These are phyloP conservation scores for Ceratocystis diversiconidia DNA, from an alignment of 2,329 filamentous ascomycete species.

Conservation along the genomic window DNA sequence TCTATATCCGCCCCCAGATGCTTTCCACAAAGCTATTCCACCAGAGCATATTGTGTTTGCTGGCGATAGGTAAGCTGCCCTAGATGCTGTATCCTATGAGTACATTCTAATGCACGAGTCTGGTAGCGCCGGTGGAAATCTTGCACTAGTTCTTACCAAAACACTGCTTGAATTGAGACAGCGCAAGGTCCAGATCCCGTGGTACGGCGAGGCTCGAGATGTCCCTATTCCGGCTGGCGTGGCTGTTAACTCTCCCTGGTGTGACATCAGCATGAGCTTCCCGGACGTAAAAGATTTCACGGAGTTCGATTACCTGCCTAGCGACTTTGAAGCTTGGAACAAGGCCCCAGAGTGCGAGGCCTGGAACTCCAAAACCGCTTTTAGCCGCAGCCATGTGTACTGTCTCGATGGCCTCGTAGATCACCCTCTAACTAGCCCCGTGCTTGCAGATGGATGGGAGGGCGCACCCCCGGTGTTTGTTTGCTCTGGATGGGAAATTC, in stretches of 20 bases:
- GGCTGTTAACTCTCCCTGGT: slow-evolving; percentile 52
- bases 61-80: slow-evolving; percentile 44
- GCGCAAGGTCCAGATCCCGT: slow-evolving; percentile 35
- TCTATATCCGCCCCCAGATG: slow-evolving; percentile 54
- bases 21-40: slow-evolving; percentile 50
- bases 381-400: slow-evolving; percentile 41
- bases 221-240: slow-evolving; percentile 54
- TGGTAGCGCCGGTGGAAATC: slow-evolving; percentile 55
- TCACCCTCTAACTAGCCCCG: slow-evolving; percentile 55
- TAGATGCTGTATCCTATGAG: background rate
- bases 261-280: slow-evolving; percentile 50
- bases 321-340: slow-evolving; percentile 14
- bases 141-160: slow-evolving; percentile 52
- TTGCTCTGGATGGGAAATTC: slow-evolving; percentile 54
- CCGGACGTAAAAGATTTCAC: slow-evolving; percentile 22
- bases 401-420: slow-evolving; percentile 37
- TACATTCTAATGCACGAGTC: background rate
- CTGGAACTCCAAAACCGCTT: slow-evolving; percentile 38
- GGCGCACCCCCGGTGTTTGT: slow-evolving; percentile 53
- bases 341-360: slow-evolving; percentile 32
- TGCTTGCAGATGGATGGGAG: slow-evolving; percentile 45
- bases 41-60: slow-evolving; percentile 54
- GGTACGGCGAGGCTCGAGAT: slow-evolving; percentile 43
- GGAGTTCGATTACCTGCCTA: slow-evolving; percentile 33
- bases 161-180: slow-evolving; percentile 49